Evolutionary conservation across 441 rosid species (phyloP), one percentile per base, ranked within the genome.

Genomic region (Mallotus japonicus): DNA sequence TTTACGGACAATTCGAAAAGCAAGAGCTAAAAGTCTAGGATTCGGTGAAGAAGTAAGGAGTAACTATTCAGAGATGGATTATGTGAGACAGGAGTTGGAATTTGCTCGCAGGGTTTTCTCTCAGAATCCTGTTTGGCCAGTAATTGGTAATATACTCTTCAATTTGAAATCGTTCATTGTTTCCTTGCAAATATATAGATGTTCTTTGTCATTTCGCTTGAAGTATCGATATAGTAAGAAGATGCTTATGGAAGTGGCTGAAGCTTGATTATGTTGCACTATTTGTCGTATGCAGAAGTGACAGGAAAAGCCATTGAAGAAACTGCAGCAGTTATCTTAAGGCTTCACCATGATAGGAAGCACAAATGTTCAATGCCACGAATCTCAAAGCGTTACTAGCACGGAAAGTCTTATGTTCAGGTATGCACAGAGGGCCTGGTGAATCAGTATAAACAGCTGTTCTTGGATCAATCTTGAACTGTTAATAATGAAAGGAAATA

Each of bases 291-390:
- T 85, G 83, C 86, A 94, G 98, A 92, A 81, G 97, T 91, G 73
- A 92, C 97, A 13, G 95, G 88, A 63, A 90, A 92, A 79, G 97
- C 99, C 28, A 87, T 91, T 16, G 96, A 95, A 83, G 97, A 95
- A 87, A 91, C 93, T 71, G 94, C 95, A 4, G 97, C 97, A 5
- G 88, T 92, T 53, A 67, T 90, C 22, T 75, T 91, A 79, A 87
- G 91, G 87, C 88, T 94, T 69, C 84, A 78, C 74, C 90, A 89
- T 73, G 95, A 94, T 69, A 83, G 91, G 74, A 85, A 79, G 83
- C 73, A 86, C 53, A 91, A 70, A 75, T 82, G 91, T 71, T 77
- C 80, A 14, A 92, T 89, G 95, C 97, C 97, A 62, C 81, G 88
- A 59, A 90, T 90, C 80, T 89, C 97, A 57, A 89, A 86, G 75